Evolutionary conservation across 495 filamentous ascomycete genomes (phyloP), one percentile per base, ranked within the genome.

Genomic region (Lophium mytilinum): DNA sequence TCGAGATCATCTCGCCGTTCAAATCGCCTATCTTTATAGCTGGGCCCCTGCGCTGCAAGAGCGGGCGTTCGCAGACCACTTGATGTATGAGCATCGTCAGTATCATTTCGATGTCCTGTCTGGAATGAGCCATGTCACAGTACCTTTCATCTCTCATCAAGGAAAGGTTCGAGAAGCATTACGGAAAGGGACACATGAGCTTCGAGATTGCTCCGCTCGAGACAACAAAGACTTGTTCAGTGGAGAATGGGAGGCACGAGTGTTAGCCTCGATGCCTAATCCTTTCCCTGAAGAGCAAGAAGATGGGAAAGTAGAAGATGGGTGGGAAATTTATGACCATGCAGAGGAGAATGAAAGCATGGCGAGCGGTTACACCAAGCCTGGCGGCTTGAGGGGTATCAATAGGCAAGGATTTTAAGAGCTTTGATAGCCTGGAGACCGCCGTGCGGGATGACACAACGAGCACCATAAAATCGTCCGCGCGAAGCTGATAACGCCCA

Each of bases 21-120:
- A 37, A 10, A 61, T 61, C 9, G 17, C 55, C 43, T 61, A 61
- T 50, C 55, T 61, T 8, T 58, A 61, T 47, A 18, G 10, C 9
- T 49, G 45, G 19, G 55, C 52, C 21, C 55, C 55, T 33, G 37
- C 14, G 37, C 50, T 53, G 21, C 21, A 52, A 30, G 19, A 55
- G 52, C 14, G 34, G 37, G 34, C 46, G 30, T 59, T 59, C 33
- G 58, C 58, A 21, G 42, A 42, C 30, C 6, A 37, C 21, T 37
- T 61, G 46, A 52, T 39, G 37, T 41, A 45, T 21, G 58, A 61
- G 7, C 58, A 61, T 57, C 53, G 58, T n/a, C 58, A 61, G 53
- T 61, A 57, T 52, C 58, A 61, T 46, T 58, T 19, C 42, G 58
- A 61, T 47, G 30, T 37, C 9, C 37, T 59, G 4, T 57, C 58